A percentile compares a stretch with the other conserved stretches of the same genome.
Conservation (phyloP, 805 yeast species). For the Yarrowia sp. region DNA sequence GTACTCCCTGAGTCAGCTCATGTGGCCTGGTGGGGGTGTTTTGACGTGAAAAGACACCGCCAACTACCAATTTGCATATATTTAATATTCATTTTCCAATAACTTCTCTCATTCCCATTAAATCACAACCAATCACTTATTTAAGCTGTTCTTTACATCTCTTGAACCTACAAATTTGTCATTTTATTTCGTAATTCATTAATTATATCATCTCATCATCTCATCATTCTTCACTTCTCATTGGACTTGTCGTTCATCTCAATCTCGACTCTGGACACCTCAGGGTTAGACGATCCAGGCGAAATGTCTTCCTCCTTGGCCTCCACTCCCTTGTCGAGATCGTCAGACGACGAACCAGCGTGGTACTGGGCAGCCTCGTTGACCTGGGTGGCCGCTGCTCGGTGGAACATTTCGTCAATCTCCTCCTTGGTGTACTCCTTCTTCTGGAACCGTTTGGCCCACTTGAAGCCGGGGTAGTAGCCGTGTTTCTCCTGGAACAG, state of each 20-base stretch:
- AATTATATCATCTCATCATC: not conserved
- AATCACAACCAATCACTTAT: no score
- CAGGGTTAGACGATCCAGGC: not conserved
- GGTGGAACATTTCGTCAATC: slow-evolving; percentile 49
- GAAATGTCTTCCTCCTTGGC: not conserved
- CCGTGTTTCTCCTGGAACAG: slow-evolving; percentile 84
- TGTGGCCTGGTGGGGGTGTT: no score
- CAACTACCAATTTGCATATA: no score
- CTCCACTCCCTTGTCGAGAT: not conserved
- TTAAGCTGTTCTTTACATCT: no score
- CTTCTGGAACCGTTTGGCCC: slow-evolving; percentile 45
- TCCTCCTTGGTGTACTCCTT: slow-evolving; percentile 49
- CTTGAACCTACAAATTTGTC: no score
- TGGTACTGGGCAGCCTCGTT: slow-evolving; percentile 42
- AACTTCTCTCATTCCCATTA: no score
- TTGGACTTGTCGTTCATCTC: not conserved
- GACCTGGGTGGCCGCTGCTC: slow-evolving; percentile 39
- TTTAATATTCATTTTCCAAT: no score
- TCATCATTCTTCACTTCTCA: not conserved
- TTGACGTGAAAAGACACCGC: no score
- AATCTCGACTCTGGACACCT: not conserved
- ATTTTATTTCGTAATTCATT: not conserved
- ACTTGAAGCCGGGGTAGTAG: slow-evolving; percentile 72
- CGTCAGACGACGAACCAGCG: slow-evolving; percentile 6
- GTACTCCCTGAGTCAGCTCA: not conserved